A percentile compares a stretch with the other conserved stretches of the same genome.
Evolutionary conservation across 768 basidiomycete species (phyloP).

Genomic region (Crucibulum laeve): DNA sequence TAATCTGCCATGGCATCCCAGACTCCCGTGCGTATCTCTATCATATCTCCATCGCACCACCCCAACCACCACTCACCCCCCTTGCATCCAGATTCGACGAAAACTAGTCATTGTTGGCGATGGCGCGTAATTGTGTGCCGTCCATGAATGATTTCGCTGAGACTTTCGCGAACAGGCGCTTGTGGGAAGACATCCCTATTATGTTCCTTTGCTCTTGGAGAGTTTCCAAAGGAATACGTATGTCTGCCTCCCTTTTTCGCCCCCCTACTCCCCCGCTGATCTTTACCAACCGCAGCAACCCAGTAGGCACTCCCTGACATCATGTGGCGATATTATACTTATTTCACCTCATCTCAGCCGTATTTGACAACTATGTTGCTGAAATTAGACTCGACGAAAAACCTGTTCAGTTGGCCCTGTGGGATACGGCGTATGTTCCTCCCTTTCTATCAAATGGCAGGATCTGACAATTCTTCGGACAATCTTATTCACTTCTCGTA

Average conservation of each 20-base stretch:
- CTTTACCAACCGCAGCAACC: conserved; percentile 42
- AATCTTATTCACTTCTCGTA: conserved; percentile 24
- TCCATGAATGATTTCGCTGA: conserved; percentile 14
- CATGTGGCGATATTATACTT: conserved; percentile 10
- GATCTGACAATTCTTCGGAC: neutral
- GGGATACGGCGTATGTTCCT: conserved; percentile 94
- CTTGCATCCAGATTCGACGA: conserved; percentile 66
- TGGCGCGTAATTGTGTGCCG: conserved; percentile 47
- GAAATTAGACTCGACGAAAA: conserved; percentile 98
- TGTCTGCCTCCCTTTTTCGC: conserved; percentile 24
- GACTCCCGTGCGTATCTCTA: conserved; percentile 47
- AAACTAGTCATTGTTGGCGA: conserved; percentile 98
- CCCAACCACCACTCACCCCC: conserved; percentile 7
- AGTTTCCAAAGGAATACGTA: conserved; percentile 96
- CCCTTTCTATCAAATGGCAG: neutral
- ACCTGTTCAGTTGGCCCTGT: conserved; percentile 92
- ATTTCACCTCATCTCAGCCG: conserved; percentile 48
- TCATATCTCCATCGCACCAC: conserved; percentile 5
- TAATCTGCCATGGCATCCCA: conserved; percentile 38
- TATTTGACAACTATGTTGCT: conserved; percentile 98
- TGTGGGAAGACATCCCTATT: conserved; percentile 94
- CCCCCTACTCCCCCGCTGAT: conserved; percentile 9
- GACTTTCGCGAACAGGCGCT: conserved; percentile 53
- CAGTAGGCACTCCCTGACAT: conserved; percentile 32
- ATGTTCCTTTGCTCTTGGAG: conserved; percentile 88